Conservation (phyloP, 108 stramenopile species). For the Fistulifera solaris region DNA sequence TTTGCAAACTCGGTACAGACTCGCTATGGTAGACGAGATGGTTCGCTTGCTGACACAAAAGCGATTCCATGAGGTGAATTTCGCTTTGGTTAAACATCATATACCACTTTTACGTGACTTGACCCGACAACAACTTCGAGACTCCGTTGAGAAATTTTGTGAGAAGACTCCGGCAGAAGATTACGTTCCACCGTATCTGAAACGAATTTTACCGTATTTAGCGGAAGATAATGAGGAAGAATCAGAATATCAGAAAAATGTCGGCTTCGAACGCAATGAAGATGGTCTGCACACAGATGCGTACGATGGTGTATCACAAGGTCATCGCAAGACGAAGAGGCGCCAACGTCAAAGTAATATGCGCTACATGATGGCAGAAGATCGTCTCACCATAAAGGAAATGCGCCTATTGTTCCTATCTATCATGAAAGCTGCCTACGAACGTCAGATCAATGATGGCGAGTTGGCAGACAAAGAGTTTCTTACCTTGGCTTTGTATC, state of each 20-base stretch:
- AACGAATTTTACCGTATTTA: constrained; percentile 36
- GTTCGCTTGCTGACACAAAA: constrained; percentile 35
- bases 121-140: constrained; percentile 29
- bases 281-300: too few species aligned
- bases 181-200: constrained; percentile 35
- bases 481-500: constrained; percentile 15
- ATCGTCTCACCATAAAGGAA: neutral
- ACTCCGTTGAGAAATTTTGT: constrained; percentile 37
- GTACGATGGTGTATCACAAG: too few species aligned
- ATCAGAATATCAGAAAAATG: neutral
- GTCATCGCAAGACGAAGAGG: too few species aligned
- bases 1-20: constrained; percentile 10
- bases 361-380: too few species aligned
- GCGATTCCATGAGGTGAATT: constrained; percentile 43
- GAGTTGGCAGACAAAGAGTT: constrained; percentile 24
- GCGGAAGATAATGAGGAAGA: neutral
- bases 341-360: too few species aligned
- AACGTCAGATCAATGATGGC: constrained; percentile 18
- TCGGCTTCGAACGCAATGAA: too few species aligned
- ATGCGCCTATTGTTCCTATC: constrained; percentile 20
- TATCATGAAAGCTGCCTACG: constrained; percentile 21
- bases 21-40: constrained; percentile 22
- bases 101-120: constrained; percentile 41
- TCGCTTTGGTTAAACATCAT: constrained; percentile 43
- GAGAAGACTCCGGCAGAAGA: constrained; percentile 18